A percentile compares a stretch with the other conserved stretches of the same genome.
These are phyloP conservation scores for Voacanga thouarsii DNA, from an alignment of 257 asterid species.

Conservation along the genomic window DNA sequence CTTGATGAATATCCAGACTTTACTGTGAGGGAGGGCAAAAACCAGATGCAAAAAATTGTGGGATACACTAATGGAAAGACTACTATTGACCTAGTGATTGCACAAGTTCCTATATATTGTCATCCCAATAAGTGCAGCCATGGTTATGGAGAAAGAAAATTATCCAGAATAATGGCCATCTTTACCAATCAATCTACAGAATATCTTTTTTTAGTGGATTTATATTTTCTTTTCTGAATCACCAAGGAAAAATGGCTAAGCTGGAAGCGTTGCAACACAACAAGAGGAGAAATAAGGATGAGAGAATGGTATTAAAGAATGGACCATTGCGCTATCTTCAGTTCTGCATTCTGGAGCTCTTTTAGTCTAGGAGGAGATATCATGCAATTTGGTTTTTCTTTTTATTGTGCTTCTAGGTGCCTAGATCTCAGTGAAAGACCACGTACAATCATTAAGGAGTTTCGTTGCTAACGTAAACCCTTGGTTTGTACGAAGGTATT, in stretches of 20 bases:
- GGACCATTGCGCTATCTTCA: neutral
- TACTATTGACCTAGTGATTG: neutral
- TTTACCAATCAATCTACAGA: neutral
- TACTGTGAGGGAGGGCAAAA: neutral
- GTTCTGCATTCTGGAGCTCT: neutral
- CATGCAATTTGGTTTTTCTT: neutral
- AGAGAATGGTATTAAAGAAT: neutral
- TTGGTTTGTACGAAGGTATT: neutral
- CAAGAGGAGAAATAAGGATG: neutral
- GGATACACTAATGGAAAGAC: neutral
- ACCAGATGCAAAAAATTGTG: neutral
- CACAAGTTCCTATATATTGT: neutral
- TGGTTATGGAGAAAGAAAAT: neutral
- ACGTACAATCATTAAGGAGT: neutral
- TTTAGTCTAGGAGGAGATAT: neutral
- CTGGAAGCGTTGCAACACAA: neutral
- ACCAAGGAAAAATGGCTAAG: neutral
- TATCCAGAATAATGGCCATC: neutral
- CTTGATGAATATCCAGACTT: neutral
- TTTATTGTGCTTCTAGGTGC: neutral
- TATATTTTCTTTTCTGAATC: neutral
- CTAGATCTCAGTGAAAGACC: neutral
- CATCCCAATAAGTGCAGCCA: neutral
- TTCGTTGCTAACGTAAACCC: neutral
- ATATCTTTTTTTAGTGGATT: neutral